Evolutionary conservation across 1,284 basidiomycete genomes (phyloP).

Genomic region (Moesziomyces globuligerus): DNA sequence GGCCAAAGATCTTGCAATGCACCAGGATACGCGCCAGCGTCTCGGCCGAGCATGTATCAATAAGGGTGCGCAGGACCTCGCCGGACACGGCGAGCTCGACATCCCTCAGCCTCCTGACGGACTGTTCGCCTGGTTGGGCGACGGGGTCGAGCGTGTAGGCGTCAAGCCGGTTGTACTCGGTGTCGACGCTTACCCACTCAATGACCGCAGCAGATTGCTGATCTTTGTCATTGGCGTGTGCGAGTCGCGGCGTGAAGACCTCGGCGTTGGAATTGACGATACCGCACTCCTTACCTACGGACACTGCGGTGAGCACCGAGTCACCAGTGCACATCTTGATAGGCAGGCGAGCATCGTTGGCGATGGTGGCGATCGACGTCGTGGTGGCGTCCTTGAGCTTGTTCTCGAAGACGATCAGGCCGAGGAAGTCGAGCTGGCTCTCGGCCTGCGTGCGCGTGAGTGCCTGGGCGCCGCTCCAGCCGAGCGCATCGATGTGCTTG

Average conservation of each 20-base stretch:
- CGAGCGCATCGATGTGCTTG: conserved; percentile 14
- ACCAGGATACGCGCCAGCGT: conserved; percentile 45
- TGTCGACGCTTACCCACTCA: conserved; percentile 46
- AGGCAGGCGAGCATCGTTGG: conserved; percentile 35
- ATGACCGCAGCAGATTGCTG: conserved; percentile 1
- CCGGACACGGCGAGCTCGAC: conserved; percentile 50
- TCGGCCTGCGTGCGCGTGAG: conserved; percentile 26
- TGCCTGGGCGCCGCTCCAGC: conserved; percentile 19
- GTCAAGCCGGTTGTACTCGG: conserved; percentile 28
- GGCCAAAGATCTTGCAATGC: conserved; percentile 43
- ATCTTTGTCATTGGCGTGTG: background rate
- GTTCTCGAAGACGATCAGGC: conserved; percentile 49
- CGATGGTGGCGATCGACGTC: conserved; percentile 29
- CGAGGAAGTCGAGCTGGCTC: conserved; percentile 31
- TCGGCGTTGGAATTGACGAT: conserved; percentile 18
- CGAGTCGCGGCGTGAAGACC: conserved; percentile 35
- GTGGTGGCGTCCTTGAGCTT: conserved; percentile 31
- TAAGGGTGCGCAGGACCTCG: conserved; percentile 29
- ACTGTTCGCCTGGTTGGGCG: background rate
- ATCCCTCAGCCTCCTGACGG: conserved; percentile 13
- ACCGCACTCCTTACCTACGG: conserved; percentile 44
- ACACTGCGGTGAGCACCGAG: conserved; percentile 44
- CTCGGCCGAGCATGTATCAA: conserved; percentile 34
- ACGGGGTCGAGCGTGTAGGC: conserved; percentile 41
- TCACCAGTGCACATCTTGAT: conserved; percentile 59